Evolutionary conservation across 331 rosid genomes (phyloP).

Genomic region (Pyracantha coccinea): DNA sequence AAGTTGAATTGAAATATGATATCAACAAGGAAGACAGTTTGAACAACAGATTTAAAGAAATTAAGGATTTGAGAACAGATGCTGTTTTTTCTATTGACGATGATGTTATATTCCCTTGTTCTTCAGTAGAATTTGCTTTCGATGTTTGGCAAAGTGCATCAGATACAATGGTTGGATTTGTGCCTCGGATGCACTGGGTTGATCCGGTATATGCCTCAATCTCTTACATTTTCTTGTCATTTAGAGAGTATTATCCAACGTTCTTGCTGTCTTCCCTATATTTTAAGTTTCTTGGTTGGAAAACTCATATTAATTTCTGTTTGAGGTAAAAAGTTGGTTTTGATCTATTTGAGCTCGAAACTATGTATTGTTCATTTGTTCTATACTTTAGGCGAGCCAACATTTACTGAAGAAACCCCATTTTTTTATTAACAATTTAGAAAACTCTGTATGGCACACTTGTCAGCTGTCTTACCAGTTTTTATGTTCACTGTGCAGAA

Average conservation of each 20-base stretch:
- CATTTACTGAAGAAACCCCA: background rate
- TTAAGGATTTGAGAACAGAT: constrained; percentile 62
- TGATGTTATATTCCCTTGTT: constrained; percentile 87
- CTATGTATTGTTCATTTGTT: background rate
- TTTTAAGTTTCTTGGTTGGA: background rate
- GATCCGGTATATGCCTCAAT: constrained; percentile 56
- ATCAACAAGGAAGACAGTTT: constrained; percentile 79
- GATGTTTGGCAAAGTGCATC: constrained; percentile 93
- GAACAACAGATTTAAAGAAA: constrained; percentile 89
- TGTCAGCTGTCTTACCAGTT: background rate
- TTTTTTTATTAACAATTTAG: background rate
- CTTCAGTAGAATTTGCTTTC: constrained; percentile 83
- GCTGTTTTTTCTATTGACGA: constrained; percentile 90
- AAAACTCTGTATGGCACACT: background rate
- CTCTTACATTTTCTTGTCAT: background rate
- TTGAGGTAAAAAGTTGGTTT: background rate
- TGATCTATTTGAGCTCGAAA: background rate
- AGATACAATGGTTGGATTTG: constrained; percentile 94
- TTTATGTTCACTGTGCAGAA: constrained; percentile 37
- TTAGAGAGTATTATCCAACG: background rate
- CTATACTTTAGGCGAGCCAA: background rate
- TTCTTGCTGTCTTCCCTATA: background rate
- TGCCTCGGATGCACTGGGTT: constrained; percentile 86
- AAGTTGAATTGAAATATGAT: constrained; percentile 56
- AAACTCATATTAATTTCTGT: background rate